A percentile compares a stretch with the other conserved stretches of the same genome.
These are phyloP conservation scores for Podila epicladia DNA, from an alignment of 192 early-diverging fungal genomes.

Conservation along the genomic window DNA sequence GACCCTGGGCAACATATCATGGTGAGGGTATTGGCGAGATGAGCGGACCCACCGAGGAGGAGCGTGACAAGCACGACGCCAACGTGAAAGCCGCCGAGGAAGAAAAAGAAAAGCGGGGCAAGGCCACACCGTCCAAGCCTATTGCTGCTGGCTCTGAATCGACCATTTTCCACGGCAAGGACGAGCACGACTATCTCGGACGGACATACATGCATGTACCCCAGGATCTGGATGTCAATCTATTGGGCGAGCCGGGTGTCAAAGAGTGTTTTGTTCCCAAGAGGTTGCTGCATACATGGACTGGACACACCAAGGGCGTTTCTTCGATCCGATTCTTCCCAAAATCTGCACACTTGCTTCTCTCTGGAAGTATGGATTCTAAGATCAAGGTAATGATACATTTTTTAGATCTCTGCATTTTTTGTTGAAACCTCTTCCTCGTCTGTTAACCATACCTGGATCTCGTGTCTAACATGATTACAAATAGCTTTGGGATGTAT, in stretches of 20 bases:
- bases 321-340: conserved; percentile 94
- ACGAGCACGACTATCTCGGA: conserved; percentile 91
- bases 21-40: conserved; percentile 76
- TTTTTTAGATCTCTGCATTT: background rate
- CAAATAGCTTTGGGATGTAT: conserved; percentile 90
- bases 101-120: conserved; percentile 46
- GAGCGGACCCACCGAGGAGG: conserved; percentile 66
- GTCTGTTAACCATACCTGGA: background rate
- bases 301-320: conserved; percentile 92
- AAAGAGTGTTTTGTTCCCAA: conserved; percentile 91
- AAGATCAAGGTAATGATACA: conserved; percentile 82
- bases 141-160: conserved; percentile 71
- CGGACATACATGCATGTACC: conserved; percentile 97
- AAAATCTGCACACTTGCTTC: conserved; percentile 85
- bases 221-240: conserved; percentile 83
- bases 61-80: conserved; percentile 60
- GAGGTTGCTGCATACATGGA: conserved; percentile 87
- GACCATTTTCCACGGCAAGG: conserved; percentile 87
- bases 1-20: conserved; percentile 96
- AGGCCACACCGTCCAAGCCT: conserved; percentile 41
- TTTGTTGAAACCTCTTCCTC: background rate
- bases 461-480: background rate
- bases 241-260: conserved; percentile 74
- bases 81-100: conserved; percentile 52
- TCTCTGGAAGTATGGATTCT: conserved; percentile 93